phyloP scores from a whole-genome alignment of 148 eudicot genomes.

The Pouteria glomerata region DNA sequence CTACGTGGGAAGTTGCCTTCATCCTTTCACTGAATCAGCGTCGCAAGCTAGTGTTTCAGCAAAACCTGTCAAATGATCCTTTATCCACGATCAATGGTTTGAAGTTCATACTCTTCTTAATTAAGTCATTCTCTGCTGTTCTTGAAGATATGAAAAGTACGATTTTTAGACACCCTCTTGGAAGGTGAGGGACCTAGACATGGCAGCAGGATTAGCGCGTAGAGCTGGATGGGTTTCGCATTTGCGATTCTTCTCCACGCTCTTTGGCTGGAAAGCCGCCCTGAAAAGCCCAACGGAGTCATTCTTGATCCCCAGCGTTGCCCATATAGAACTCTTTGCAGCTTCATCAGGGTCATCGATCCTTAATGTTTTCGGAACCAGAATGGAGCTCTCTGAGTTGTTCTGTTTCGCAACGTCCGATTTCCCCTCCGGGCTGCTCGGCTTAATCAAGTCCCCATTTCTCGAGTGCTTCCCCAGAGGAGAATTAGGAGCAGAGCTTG shows the following conservation, averaged over 20 bases:
- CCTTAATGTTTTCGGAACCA: conserved; percentile 81
- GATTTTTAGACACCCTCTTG: conserved; percentile 51
- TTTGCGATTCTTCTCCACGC: conserved; percentile 23
- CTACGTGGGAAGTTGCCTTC: not conserved
- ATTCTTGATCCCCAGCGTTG: conserved; percentile 80
- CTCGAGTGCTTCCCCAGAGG: conserved; percentile 76
- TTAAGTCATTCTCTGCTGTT: not conserved
- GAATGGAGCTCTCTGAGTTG: conserved; percentile 30
- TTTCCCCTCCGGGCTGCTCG: conserved; percentile 19
- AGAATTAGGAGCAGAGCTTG: conserved; percentile 31
- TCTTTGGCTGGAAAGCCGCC: conserved; percentile 60
- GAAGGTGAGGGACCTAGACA: conserved; percentile 68
- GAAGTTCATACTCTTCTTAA: not conserved
- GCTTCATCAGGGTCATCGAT: conserved; percentile 94
- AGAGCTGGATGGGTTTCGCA: conserved; percentile 32
- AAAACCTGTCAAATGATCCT: not conserved
- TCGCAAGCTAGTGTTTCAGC: no score
- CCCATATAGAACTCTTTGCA: conserved; percentile 92
- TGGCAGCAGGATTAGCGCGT: conserved; percentile 80
- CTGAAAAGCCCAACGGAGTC: conserved; percentile 52
- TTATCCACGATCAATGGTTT: not conserved
- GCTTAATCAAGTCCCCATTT: conserved; percentile 48
- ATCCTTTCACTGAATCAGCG: not conserved
- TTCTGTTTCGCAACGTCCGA: conserved; percentile 19
- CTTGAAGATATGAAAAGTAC: not conserved